Evolutionary conservation across 2,329 filamentous ascomycete genomes (phyloP), one percentile per base, ranked within the genome.

Genomic region (Neofusicoccum laricinum): DNA sequence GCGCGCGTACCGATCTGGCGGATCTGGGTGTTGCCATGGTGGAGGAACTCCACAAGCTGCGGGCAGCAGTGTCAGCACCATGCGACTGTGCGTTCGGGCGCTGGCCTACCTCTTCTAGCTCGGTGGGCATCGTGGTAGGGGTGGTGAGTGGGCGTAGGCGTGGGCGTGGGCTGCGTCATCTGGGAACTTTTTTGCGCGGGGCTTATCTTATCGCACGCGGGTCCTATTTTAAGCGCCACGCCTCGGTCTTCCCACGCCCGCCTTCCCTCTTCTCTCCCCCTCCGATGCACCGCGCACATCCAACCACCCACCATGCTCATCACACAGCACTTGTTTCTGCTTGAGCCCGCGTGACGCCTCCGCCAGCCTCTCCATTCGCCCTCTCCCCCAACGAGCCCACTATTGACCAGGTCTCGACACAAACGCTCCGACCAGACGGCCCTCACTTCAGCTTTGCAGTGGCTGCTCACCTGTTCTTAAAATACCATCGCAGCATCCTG

Each of bases 1-100:
- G 46, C 12, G 38, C 10, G 59, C 78, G 71, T 80, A 90, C 88
- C 88, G 69, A 94, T 85, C 75, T 92, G 88, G 70, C 95, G 88
- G 68, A 98, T 92, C 75, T 97, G 91, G 46, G 92, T 92, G 75
- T 96, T 97, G 66, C 91, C 91, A 79, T 96, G 90, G 77, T 91
- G 90, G 66, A 98, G 90, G 79, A 98, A 97, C 76, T 93, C 92
- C 67, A 97, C 92, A 62, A 97, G 87, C 92, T 96, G 36, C 58
- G 45, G 51, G 7, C 25, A 17, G 10, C 36, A 4, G 8, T 19
- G 30, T 48, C 40, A 48, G 61, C 38, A 12, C 10, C 64, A 2
- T 30, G 36, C 7, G 7, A 66, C 25, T 19, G 15, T 2, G 34
- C 21, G 21, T 1, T 1, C 3, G 19, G 38, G 48, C 12, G 63